Conservation (phyloP, 352 stramenopile species). For the Globisporangium ultimum region DNA sequence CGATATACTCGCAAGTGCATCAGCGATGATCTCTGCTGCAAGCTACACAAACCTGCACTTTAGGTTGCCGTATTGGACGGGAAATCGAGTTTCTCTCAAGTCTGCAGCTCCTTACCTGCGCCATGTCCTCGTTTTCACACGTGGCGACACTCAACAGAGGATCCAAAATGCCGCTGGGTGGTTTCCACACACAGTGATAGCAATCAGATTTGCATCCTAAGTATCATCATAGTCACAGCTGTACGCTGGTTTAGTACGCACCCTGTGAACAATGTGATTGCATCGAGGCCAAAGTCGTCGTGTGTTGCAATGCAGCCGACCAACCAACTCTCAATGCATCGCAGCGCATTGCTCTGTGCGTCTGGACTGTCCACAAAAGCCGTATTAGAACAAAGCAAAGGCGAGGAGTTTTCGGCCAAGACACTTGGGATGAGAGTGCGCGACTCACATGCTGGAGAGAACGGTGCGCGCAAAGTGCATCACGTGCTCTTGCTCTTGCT, state of each 20-base stretch:
- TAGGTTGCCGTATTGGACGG: neutral
- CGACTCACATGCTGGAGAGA: slow-evolving; percentile 38
- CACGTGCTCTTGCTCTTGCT: slow-evolving; percentile 36
- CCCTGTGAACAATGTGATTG: slow-evolving; percentile 34
- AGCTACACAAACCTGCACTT: slow-evolving; percentile 25
- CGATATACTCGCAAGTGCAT: slow-evolving; percentile 43
- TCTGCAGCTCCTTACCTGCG: slow-evolving; percentile 26
- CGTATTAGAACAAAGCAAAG: neutral
- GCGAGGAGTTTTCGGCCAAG: neutral
- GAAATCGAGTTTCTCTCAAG: too few relatives aligned
- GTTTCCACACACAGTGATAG: neutral
- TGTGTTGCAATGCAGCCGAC: slow-evolving; percentile 47
- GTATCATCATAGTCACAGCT: neutral
- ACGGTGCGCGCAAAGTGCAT: slow-evolving; percentile 37
- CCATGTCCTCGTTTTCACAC: slow-evolving; percentile 33
- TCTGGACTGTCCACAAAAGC: slow-evolving; percentile 28
- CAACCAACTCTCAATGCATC: slow-evolving; percentile 66
- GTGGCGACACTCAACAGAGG: slow-evolving; percentile 31
- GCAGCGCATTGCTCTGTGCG: slow-evolving; percentile 34
- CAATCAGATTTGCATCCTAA: neutral
- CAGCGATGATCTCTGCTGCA: slow-evolving; percentile 53
- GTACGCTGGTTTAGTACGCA: slow-evolving; percentile 8
- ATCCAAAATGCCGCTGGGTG: slow-evolving; percentile 33
- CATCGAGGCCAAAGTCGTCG: slow-evolving; percentile 46
- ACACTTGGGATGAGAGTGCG: too few relatives aligned